A percentile compares a stretch with the other conserved stretches of the same genome.
Conservation (phyloP, 306 rosid genomes). For the Casuarina cunninghamiana region DNA sequence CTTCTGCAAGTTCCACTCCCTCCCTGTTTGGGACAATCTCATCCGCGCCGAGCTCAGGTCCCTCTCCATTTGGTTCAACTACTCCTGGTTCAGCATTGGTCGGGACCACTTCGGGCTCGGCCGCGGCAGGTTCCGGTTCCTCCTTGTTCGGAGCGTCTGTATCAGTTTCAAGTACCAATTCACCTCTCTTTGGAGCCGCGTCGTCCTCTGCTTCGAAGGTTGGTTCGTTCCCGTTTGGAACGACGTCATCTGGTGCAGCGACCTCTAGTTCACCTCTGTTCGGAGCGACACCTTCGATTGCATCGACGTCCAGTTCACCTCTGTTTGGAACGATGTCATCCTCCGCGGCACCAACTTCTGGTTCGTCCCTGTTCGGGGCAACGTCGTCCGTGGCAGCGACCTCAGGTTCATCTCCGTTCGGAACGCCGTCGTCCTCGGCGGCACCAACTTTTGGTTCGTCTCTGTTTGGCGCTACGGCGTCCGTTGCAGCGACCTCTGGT, state of each 20-base stretch:
- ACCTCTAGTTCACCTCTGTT: background rate
- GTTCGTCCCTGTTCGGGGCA: conserved; percentile 22
- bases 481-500: conserved; percentile 18
- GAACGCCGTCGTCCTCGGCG: conserved; percentile 18
- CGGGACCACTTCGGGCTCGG: background rate
- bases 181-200: conserved; percentile 28
- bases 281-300: conserved; percentile 11
- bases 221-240: conserved; percentile 11
- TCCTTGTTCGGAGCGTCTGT: conserved; percentile 6
- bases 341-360: conserved; percentile 19
- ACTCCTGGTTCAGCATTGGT: conserved; percentile 19
- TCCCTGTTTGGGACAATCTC: conserved; percentile 29
- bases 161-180: background rate
- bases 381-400: conserved; percentile 16
- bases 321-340: conserved; percentile 25
- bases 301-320: conserved; percentile 13
- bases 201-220: conserved; percentile 3
- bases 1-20: conserved; percentile 7
- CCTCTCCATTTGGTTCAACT: conserved; percentile 31
- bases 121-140: background rate
- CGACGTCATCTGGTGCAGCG: background rate
- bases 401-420: conserved; percentile 13
- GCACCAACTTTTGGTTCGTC: conserved; percentile 21
- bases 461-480: conserved; percentile 25
- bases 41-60: conserved; percentile 13